Evolutionary conservation across 164 flowering plant genomes (phyloP), one percentile per base, ranked within the genome.

Genomic region (Buxus sempervirens): DNA sequence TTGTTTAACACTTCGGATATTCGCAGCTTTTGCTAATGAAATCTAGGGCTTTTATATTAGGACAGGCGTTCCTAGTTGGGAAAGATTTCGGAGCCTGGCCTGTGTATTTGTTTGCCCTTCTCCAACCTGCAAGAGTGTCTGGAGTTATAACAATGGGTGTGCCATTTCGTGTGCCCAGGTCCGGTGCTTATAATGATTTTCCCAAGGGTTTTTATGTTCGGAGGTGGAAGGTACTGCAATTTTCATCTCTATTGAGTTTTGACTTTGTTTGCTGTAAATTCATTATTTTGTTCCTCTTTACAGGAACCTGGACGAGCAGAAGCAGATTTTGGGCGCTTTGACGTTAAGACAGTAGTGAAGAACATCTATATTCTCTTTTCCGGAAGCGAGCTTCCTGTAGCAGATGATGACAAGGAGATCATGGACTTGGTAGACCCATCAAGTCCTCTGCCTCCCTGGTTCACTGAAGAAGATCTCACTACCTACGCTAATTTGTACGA

Each of bases 221-320:
- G 36, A 72, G 71, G 28, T 72, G 75, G 75, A 42, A 67, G 75
- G 75, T 72, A 72, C 13, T 61, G 25, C 25, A 12, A 15, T 58
- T 8, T 32, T 16, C 1, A 15, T 58, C 38, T 58, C 61, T 21
- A 6, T 8, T 23, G n/a, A 24, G 38, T 32, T 32, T 56, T 3
- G 23, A 7, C 59, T 22, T 57, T 16, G 25, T n/a, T n/a, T n/a
- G 8, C 5, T 12, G 9, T 19, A 54, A n/a, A 9, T n/a, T 27
- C 42, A 32, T 28, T 57, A 5, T 26, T 19, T 6, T 42, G 32
- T 21, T 49, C 38, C 9, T 60, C 48, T 26, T 18, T 42, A 18
- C 26, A 86, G 88, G 77, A 81, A 58, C 86, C 86, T 20, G 84
- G 85, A 57, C 42, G 84, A 48, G 90, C 85, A 0, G 88, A 86